Percentiles rank a stretch among this genome's conserved stretches.
Conservation (phyloP, 768 basidiomycete species). For the Russula brevipes region DNA sequence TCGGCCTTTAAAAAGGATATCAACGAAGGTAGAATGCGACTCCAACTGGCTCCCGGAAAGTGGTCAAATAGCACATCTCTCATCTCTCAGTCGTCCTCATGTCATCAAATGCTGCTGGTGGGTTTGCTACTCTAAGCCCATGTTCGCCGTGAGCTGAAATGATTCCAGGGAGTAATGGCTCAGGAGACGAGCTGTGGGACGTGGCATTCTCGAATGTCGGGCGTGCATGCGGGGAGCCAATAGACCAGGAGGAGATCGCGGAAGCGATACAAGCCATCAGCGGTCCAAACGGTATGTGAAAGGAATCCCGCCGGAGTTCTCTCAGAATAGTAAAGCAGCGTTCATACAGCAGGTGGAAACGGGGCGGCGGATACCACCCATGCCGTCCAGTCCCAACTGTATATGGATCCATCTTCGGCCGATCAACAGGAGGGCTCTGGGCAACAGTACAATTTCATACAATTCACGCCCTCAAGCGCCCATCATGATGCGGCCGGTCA, state of each 20-base stretch:
- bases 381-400: background rate
- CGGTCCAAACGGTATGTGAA: background rate
- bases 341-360: background rate
- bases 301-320: background rate
- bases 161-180: background rate
- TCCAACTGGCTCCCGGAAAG: background rate
- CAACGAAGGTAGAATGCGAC: too few species aligned
- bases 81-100: background rate
- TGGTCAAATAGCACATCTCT: background rate
- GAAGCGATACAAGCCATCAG: constrained; percentile 1
- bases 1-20: too few species aligned
- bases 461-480: background rate
- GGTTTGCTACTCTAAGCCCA: background rate
- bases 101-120: background rate
- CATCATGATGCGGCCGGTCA: background rate
- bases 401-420: background rate
- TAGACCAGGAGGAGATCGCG: background rate
- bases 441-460: background rate
- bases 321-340: too few species aligned
- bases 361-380: background rate
- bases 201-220: constrained; percentile 5
- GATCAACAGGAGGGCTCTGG: background rate
- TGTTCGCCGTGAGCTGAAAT: too few species aligned
- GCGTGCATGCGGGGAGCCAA: background rate
- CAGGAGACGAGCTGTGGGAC: background rate